phyloP scores from a whole-genome alignment of 2,329 filamentous ascomycete species.

The Botrytis sinoallii region DNA sequence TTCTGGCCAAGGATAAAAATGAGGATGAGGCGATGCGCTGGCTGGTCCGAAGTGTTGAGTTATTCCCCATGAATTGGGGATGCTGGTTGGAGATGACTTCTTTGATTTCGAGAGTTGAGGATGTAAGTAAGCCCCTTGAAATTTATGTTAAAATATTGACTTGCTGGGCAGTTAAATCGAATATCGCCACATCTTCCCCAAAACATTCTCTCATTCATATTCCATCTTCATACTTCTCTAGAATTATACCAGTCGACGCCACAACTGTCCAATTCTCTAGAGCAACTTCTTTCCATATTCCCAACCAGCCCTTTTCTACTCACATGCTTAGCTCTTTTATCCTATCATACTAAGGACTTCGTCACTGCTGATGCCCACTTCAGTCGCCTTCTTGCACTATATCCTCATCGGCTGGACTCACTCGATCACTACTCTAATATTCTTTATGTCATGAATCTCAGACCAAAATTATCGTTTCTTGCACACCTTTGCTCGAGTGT shows the following conservation, averaged over 20 bases:
- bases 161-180: conserved; percentile 58
- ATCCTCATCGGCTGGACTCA: conserved; percentile 74
- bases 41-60: conserved; percentile 82
- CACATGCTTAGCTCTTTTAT: conserved; percentile 81
- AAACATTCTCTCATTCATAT: conserved; percentile 91
- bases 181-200: conserved; percentile 73
- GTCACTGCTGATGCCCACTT: conserved; percentile 65
- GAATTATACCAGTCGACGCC: conserved; percentile 86
- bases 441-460: conserved; percentile 83
- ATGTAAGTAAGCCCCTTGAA: conserved; percentile 53
- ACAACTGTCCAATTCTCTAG: conserved; percentile 69
- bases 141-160: conserved; percentile 32
- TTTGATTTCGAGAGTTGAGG: conserved; percentile 74
- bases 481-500: conserved; percentile 87
- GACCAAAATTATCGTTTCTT: conserved; percentile 87
- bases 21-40: conserved; percentile 80
- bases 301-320: conserved; percentile 85
- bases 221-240: conserved; percentile 85
- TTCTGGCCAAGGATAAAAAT: conserved; percentile 87
- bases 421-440: conserved; percentile 98
- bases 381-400: conserved; percentile 74
- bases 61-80: conserved; percentile 95
- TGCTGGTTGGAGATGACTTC: conserved; percentile 91
- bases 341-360: conserved; percentile 87
- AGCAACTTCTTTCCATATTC: conserved; percentile 79